A percentile compares a stretch with the other conserved stretches of the same genome.
Evolutionary conservation across 352 stramenopile genomes (phyloP).

Genomic region (Phytophthora podocarpi): DNA sequence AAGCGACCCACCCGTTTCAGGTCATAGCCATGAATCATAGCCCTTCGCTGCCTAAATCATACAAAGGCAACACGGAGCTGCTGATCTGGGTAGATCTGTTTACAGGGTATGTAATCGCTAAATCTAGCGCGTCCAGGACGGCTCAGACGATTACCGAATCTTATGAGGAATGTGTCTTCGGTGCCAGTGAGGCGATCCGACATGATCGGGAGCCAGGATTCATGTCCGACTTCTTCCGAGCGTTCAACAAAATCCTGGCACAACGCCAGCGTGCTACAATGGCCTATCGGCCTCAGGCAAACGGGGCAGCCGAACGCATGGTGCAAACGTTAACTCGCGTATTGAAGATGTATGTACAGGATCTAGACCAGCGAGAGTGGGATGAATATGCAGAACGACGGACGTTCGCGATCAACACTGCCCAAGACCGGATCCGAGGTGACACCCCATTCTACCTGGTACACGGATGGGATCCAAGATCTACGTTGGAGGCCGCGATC

Average conservation of each 20-base stretch:
- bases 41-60: neutral
- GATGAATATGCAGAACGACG: conserved; percentile 32
- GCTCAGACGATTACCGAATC: neutral
- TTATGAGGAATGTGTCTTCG: neutral
- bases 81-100: neutral
- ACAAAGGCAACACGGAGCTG: neutral
- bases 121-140: neutral
- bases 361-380: conserved; percentile 28
- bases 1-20: neutral
- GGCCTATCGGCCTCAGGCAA: neutral
- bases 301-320: neutral
- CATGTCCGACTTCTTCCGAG: neutral
- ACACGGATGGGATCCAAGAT: neutral
- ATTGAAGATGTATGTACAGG: too few species aligned
- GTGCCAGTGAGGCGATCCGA: neutral
- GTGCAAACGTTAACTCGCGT: conserved; percentile 12
- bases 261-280: neutral
- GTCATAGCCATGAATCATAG: neutral
- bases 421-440: neutral
- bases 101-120: neutral
- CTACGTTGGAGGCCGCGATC: neutral
- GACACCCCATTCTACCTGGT: neutral
- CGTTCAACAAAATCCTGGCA: neutral
- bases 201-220: neutral
- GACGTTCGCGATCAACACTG: conserved; percentile 29